These are phyloP conservation scores for Multifurca ochricompacta DNA, from an alignment of 768 basidiomycete genomes.

Conservation along the genomic window DNA sequence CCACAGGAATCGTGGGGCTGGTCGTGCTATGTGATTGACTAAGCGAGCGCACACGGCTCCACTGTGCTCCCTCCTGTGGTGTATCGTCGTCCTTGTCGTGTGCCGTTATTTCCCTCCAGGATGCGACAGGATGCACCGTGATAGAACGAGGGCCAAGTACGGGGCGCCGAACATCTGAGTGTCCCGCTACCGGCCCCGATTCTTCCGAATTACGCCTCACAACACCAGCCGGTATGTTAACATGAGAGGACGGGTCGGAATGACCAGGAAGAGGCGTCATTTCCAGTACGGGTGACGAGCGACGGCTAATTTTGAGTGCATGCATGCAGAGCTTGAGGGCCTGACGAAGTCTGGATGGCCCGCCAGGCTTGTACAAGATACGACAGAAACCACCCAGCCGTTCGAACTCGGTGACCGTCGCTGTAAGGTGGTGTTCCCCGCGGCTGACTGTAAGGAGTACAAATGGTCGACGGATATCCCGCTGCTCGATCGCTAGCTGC, in stretches of 20 bases:
- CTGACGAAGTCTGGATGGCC: slow-evolving; percentile 64
- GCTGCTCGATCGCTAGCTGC: slow-evolving; percentile 45
- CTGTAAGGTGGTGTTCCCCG: slow-evolving; percentile 54
- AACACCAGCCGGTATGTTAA: slow-evolving; percentile 4
- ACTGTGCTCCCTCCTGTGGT: slow-evolving; percentile 18
- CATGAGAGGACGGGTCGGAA: not conserved
- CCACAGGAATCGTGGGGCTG: slow-evolving; percentile 44
- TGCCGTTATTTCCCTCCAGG: slow-evolving; percentile 32
- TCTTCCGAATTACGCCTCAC: slow-evolving; percentile 46
- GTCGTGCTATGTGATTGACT: slow-evolving; percentile 21
- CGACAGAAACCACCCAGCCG: slow-evolving; percentile 80
- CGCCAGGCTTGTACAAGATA: slow-evolving; percentile 84
- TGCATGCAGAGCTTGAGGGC: slow-evolving; percentile 59
- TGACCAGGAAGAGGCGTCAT: slow-evolving; percentile 2
- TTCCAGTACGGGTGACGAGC: slow-evolving; percentile 26
- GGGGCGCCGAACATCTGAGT: slow-evolving; percentile 35
- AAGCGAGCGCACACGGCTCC: slow-evolving; percentile 12
- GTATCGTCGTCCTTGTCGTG: slow-evolving; percentile 32
- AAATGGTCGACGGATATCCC: slow-evolving; percentile 56
- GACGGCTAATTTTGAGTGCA: slow-evolving; percentile 41
- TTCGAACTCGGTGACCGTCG: slow-evolving; percentile 63
- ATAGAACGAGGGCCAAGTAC: slow-evolving; percentile 45
- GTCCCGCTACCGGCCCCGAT: not conserved
- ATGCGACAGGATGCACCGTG: slow-evolving; percentile 36
- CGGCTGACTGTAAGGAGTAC: slow-evolving; percentile 68